Conservation (phyloP, 495 filamentous ascomycete genomes). For the Hypomontagnella submonticulosa region DNA sequence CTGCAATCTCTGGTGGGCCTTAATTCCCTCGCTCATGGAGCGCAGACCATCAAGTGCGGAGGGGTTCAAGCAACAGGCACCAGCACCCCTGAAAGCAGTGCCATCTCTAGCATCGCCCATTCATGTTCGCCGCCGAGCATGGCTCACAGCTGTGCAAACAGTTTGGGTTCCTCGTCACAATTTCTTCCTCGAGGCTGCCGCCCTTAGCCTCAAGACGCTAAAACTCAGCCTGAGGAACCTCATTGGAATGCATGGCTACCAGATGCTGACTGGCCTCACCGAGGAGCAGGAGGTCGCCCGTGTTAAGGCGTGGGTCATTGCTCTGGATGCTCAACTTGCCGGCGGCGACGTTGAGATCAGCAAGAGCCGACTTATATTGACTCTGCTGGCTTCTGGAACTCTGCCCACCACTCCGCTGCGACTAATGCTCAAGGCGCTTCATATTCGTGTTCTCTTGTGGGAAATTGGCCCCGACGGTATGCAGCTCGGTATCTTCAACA, state of each 20-base stretch:
- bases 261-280: conserved; percentile 79
- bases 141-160: conserved; percentile 94
- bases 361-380: conserved; percentile 85
- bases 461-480: conserved; percentile 73
- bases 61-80: conserved; percentile 49
- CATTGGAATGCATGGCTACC: conserved; percentile 79
- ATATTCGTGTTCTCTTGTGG: conserved; percentile 89
- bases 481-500: conserved; percentile 70
- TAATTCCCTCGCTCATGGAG: conserved; percentile 74
- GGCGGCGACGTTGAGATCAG: conserved; percentile 92
- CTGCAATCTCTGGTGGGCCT: conserved; percentile 72
- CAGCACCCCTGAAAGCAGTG: conserved; percentile 59
- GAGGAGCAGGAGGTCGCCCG: conserved; percentile 87
- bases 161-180: conserved; percentile 92
- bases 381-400: conserved; percentile 88
- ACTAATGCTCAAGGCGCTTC: conserved; percentile 91
- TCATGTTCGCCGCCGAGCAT: conserved; percentile 86
- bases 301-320: conserved; percentile 93
- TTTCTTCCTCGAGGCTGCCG: conserved; percentile 84
- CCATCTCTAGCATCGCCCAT: conserved; percentile 83
- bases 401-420: conserved; percentile 84
- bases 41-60: conserved; percentile 54
- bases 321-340: conserved; percentile 93
- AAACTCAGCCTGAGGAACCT: conserved; percentile 84
- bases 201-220: conserved; percentile 78